Conservation (phyloP, 2,329 filamentous ascomycete genomes). For the Parastagonospora nodorum region DNA sequence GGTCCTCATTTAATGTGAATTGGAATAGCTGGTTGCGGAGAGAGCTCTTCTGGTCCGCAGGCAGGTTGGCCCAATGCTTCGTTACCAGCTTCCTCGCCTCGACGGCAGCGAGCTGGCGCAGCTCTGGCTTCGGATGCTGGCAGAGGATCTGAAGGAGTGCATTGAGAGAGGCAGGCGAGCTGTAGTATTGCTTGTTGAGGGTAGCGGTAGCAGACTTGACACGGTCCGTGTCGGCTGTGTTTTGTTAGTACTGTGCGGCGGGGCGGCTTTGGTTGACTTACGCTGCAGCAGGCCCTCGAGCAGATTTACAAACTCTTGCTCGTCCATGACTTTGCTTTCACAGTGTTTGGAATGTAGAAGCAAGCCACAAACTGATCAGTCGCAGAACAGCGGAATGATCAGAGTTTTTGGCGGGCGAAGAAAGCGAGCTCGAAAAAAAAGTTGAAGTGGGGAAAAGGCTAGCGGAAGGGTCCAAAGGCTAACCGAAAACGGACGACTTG, state of each 20-base stretch:
- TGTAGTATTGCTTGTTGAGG: constrained; percentile 93
- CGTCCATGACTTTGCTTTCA: constrained; percentile 64
- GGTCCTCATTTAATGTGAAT: constrained; percentile 78
- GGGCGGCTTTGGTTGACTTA: constrained; percentile 56
- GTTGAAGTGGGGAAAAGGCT: constrained; percentile 24
- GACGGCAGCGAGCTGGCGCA: constrained; percentile 89
- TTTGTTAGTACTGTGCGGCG: constrained; percentile 40
- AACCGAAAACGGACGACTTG: constrained; percentile 7
- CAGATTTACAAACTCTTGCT: constrained; percentile 83
- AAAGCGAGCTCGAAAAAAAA: constrained; percentile 16
- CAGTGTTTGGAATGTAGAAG: constrained; percentile 23
- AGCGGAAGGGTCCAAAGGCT: constrained; percentile 16
- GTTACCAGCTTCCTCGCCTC: constrained; percentile 81
- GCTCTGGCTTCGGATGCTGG: constrained; percentile 70
- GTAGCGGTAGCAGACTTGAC: constrained; percentile 89
- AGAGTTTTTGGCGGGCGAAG: constrained; percentile 24
- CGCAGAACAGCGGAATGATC: constrained; percentile 24
- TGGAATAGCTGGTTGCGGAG: constrained; percentile 84
- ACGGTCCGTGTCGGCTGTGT: constrained; percentile 70
- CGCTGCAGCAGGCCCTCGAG: constrained; percentile 86
- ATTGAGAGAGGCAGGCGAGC: constrained; percentile 79
- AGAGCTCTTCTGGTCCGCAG: constrained; percentile 75
- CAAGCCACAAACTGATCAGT: constrained; percentile 25
- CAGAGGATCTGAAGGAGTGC: constrained; percentile 87
- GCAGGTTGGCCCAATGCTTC: constrained; percentile 82